These are phyloP conservation scores for Hamigera avellanea DNA, from an alignment of 495 filamentous ascomycete genomes.

Conservation along the genomic window DNA sequence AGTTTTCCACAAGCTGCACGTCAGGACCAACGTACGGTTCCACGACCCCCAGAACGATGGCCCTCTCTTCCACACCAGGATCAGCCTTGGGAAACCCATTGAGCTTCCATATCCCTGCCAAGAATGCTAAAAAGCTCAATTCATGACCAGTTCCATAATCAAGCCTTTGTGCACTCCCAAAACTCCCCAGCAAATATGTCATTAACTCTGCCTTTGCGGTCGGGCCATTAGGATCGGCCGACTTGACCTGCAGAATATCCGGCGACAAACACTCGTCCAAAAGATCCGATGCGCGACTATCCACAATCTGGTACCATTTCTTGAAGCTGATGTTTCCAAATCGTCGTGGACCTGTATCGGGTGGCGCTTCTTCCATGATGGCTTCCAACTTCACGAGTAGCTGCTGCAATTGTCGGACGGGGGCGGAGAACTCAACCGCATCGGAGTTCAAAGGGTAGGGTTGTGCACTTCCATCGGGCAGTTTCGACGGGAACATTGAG, in stretches of 20 bases:
- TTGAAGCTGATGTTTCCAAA: constrained; percentile 90
- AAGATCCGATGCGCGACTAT: constrained; percentile 42
- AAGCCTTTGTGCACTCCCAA: constrained; percentile 77
- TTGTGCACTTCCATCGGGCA: constrained; percentile 24
- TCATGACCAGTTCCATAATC: constrained; percentile 98
- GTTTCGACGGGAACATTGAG: constrained; percentile 64
- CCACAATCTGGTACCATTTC: constrained; percentile 63
- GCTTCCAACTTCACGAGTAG: constrained; percentile 49
- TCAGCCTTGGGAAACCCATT: constrained; percentile 50
- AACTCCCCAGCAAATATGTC: constrained; percentile 74
- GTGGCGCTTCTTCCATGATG: constrained; percentile 68
- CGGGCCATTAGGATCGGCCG: constrained; percentile 11
- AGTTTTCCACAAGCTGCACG: background rate
- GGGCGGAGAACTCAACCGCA: constrained; percentile 39
- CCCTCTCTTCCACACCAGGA: constrained; percentile 52
- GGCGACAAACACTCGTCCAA: constrained; percentile 50
- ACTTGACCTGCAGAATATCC: constrained; percentile 30
- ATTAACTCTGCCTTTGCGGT: constrained; percentile 54
- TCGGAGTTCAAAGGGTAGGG: constrained; percentile 43
- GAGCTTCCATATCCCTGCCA: constrained; percentile 84
- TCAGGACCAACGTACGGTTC: constrained; percentile 50
- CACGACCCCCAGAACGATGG: constrained; percentile 68
- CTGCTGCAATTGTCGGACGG: constrained; percentile 50
- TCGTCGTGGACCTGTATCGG: constrained; percentile 70
- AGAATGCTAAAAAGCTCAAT: constrained; percentile 83